Conservation (phyloP, 2,329 filamentous ascomycete species). For the Westerdykella ornata region DNA sequence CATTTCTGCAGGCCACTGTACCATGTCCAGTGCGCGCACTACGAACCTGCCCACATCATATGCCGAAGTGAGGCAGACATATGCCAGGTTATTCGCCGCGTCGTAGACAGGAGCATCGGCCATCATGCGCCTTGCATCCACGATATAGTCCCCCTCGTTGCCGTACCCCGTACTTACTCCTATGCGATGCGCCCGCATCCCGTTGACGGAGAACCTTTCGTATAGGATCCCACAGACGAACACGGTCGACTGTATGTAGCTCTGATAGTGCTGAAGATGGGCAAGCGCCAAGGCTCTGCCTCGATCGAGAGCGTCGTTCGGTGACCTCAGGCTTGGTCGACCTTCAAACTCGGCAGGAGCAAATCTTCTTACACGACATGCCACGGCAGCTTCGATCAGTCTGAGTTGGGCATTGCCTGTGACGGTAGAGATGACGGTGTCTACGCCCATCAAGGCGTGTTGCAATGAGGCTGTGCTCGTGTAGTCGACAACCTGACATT, state of each 20-base stretch:
- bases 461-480: slow-evolving; percentile 51
- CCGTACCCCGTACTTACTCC: slow-evolving; percentile 51
- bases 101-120: slow-evolving; percentile 57
- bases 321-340: slow-evolving; percentile 48
- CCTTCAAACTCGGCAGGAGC: slow-evolving; percentile 73
- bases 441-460: slow-evolving; percentile 63
- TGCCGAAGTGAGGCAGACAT: slow-evolving; percentile 60
- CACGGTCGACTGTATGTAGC: slow-evolving; percentile 59
- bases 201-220: slow-evolving; percentile 64
- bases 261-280: slow-evolving; percentile 50
- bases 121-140: slow-evolving; percentile 52
- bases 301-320: slow-evolving; percentile 56
- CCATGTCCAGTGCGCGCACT: slow-evolving; percentile 60
- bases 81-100: slow-evolving; percentile 37
- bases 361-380: slow-evolving; percentile 59
- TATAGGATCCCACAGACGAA: slow-evolving; percentile 72
- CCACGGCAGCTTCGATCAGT: slow-evolving; percentile 64
- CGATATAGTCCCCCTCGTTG: slow-evolving; percentile 58
- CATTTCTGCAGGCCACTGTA: slow-evolving; percentile 62
- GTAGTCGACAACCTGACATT: slow-evolving; percentile 66
- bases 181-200: slow-evolving; percentile 55
- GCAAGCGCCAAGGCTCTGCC: slow-evolving; percentile 52
- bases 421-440: slow-evolving; percentile 70
- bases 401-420: slow-evolving; percentile 59
- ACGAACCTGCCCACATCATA: slow-evolving; percentile 66